Conservation (phyloP, 192 early-diverging fungal genomes). For the Entomortierella beljakovae region DNA sequence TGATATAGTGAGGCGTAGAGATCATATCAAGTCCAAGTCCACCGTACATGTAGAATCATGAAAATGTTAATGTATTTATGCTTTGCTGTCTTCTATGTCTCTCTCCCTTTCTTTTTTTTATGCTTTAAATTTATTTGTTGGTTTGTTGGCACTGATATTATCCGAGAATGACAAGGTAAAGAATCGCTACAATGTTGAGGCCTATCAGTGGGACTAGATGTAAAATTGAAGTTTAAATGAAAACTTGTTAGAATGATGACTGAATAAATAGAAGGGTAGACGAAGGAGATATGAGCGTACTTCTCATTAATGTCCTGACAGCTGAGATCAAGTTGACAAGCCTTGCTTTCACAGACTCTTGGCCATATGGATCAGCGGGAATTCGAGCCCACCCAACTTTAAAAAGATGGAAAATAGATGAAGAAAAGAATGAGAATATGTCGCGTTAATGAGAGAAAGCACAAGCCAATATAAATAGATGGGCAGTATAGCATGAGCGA, state of each 20-base stretch:
- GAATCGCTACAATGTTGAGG: constrained; percentile 83
- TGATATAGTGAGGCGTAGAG: too few species aligned
- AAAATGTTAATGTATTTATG: too few species aligned
- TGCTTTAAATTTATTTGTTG: not conserved
- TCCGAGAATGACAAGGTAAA: constrained; percentile 85
- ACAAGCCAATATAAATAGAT: not conserved
- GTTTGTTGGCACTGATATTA: constrained; percentile 30
- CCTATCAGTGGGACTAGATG: constrained; percentile 81
- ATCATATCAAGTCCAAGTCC: too few species aligned
- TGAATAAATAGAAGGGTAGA: not conserved
- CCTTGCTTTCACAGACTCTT: constrained; percentile 80
- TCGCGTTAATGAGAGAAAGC: not conserved
- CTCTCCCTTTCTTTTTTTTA: not conserved
- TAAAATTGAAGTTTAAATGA: not conserved
- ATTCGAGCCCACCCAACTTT: constrained; percentile 74
- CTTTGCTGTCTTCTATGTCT: too few species aligned
- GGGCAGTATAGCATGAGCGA: too few species aligned
- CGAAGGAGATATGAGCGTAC: constrained; percentile 57
- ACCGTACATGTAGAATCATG: too few species aligned
- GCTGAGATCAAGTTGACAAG: constrained; percentile 91
- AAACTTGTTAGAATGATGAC: not conserved
- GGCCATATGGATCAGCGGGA: constrained; percentile 60
- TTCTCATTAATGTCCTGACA: constrained; percentile 88
- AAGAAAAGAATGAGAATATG: not conserved
- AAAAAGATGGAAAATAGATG: not conserved